Conservation (phyloP, 116 monocot species). For the Posidonia oceanica region DNA sequence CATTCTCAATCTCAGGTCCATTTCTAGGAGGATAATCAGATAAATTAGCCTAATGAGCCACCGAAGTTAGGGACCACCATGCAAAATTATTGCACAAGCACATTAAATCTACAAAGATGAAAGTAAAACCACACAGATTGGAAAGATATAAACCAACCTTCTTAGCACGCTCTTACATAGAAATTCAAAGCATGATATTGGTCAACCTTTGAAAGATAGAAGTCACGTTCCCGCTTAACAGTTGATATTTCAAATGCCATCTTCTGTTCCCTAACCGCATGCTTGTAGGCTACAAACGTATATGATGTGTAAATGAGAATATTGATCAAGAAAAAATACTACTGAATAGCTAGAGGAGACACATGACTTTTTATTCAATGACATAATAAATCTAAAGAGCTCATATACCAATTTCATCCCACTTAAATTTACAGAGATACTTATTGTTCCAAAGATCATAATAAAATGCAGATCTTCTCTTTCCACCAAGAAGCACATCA, state of each 20-base stretch:
- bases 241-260: constrained; percentile 80
- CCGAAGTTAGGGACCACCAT: too few species aligned
- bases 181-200: constrained; percentile 46
- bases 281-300: constrained; percentile 50
- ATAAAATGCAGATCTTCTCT: too few species aligned
- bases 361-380: too few species aligned
- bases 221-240: constrained; percentile 88
- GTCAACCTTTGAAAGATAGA: too few species aligned
- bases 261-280: constrained; percentile 57
- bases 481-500: too few species aligned
- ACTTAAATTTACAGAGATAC: constrained; percentile 87
- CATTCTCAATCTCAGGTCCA: too few species aligned
- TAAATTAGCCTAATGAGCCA: too few species aligned
- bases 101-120: too few species aligned
- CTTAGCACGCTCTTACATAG: constrained; percentile 55
- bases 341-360: too few species aligned
- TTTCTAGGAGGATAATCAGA: too few species aligned
- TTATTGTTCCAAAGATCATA: constrained; percentile 97
- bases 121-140: too few species aligned
- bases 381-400: neutral
- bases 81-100: too few species aligned
- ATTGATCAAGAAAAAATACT: neutral
- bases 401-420: constrained; percentile 77
- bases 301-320: neutral
- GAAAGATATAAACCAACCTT: constrained; percentile 40